Evolutionary conservation across 1,139 yeast species (phyloP).

Genomic region (Suhomyces choctaworum): DNA sequence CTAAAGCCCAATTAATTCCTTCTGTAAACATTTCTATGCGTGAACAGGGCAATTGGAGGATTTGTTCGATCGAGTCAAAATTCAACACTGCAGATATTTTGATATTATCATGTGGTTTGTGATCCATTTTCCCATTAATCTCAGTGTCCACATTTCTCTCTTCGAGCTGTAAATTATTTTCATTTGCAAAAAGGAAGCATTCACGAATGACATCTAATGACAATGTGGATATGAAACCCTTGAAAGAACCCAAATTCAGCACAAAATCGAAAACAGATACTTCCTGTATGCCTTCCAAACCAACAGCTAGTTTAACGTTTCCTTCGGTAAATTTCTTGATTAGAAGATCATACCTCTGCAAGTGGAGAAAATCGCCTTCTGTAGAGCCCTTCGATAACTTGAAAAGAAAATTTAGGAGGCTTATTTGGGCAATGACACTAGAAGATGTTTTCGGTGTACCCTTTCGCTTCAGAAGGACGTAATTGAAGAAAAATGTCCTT

Average conservation of each 20-base stretch:
- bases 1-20: conserved; percentile 6
- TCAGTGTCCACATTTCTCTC: background rate
- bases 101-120: background rate
- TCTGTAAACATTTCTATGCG: conserved; percentile 9
- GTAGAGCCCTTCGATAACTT: conserved; percentile 9
- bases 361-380: conserved; percentile 18
- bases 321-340: conserved; percentile 8
- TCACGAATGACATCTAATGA: conserved; percentile 16
- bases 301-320: conserved; percentile 13
- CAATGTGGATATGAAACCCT: conserved; percentile 25
- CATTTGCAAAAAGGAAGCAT: conserved; percentile 3
- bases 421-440: conserved; percentile 5
- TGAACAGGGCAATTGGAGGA: conserved; percentile 6
- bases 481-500: conserved; percentile 52
- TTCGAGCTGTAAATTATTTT: background rate
- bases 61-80: conserved; percentile 19
- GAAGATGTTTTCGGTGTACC: conserved; percentile 4
- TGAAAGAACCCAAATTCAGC: conserved; percentile 24
- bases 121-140: background rate
- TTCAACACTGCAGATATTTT: conserved; percentile 11
- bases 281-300: conserved; percentile 15
- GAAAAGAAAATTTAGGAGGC: conserved; percentile 9
- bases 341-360: conserved; percentile 16
- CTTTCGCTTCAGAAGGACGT: conserved; percentile 32
- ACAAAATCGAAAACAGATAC: conserved; percentile 17